Conservation (phyloP, 2,329 filamentous ascomycete species). For the Onygenales sp. region DNA sequence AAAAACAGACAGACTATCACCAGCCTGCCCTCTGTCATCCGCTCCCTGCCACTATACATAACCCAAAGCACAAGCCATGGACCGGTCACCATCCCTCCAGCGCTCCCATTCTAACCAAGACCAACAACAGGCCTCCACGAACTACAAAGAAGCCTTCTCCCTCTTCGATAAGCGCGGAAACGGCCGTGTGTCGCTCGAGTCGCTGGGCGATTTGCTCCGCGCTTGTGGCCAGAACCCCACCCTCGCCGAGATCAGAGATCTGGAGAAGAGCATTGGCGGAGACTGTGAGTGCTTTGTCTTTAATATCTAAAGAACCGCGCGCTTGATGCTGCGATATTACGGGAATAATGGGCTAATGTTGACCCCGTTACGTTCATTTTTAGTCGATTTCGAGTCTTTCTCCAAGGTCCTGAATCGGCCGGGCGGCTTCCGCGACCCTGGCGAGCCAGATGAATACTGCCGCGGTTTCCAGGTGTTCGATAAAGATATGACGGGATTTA, state of each 20-base stretch:
- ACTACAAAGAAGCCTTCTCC: constrained; percentile 99
- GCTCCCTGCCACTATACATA: not conserved
- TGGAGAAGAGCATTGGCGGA: constrained; percentile 79
- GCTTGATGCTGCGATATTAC: not conserved
- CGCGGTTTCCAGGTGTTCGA: constrained; percentile 98
- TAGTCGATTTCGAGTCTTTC: constrained; percentile 98
- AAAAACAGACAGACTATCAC: not conserved
- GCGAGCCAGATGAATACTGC: constrained; percentile 96
- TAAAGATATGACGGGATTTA: constrained; percentile 97
- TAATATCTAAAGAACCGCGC: not conserved
- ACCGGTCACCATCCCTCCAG: constrained; percentile 12
- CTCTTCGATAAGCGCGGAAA: constrained; percentile 99
- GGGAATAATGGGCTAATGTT: not conserved
- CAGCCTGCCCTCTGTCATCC: not conserved
- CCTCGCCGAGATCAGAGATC: constrained; percentile 78
- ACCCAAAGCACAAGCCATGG: constrained; percentile 15
- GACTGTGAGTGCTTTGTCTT: constrained; percentile 63
- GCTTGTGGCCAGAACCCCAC: constrained; percentile 98
- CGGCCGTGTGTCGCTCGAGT: constrained; percentile 77
- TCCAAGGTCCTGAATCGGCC: constrained; percentile 93
- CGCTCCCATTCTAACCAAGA: constrained; percentile 13
- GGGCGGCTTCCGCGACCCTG: constrained; percentile 94
- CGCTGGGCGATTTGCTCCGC: constrained; percentile 84
- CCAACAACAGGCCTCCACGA: constrained; percentile 60
- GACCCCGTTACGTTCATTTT: not conserved